Evolutionary conservation across 768 basidiomycete genomes (phyloP).

Genomic region (Pleurotus cornucopiae): DNA sequence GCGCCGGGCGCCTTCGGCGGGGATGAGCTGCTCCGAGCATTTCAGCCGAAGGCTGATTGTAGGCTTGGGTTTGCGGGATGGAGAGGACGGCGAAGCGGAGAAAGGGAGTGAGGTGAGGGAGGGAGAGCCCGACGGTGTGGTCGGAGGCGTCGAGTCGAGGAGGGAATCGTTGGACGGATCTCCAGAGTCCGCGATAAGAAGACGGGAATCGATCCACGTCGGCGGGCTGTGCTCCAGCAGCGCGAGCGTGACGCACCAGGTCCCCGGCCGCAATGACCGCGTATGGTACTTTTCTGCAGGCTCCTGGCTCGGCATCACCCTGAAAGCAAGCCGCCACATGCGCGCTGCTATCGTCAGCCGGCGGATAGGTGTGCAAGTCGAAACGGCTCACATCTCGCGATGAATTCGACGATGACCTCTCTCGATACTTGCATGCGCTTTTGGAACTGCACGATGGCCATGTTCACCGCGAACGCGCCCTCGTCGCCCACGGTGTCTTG

Average conservation of each 20-base stretch:
- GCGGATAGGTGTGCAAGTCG: neutral
- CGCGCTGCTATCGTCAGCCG: slow-evolving; percentile 33
- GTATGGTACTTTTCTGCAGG: neutral
- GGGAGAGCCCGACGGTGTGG: slow-evolving; percentile 8
- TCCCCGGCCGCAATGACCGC: slow-evolving; percentile 21
- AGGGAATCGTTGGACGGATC: slow-evolving; percentile 6
- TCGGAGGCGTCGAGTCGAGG: slow-evolving; percentile 10
- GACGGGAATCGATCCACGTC: slow-evolving; percentile 49
- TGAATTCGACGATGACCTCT: slow-evolving; percentile 56
- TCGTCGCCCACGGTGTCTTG: slow-evolving; percentile 45
- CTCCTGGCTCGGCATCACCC: slow-evolving; percentile 20
- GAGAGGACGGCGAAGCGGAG: slow-evolving; percentile 1
- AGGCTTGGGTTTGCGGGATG: slow-evolving; percentile 22
- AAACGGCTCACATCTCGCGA: slow-evolving; percentile 43
- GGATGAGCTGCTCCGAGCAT: slow-evolving; percentile 26
- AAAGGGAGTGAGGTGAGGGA: neutral
- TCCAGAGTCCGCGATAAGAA: slow-evolving; percentile 37
- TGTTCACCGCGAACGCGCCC: slow-evolving; percentile 49
- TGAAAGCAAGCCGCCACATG: slow-evolving; percentile 52
- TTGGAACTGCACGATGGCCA: slow-evolving; percentile 57
- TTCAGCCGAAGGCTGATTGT: slow-evolving; percentile 34
- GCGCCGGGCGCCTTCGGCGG: slow-evolving; percentile 12
- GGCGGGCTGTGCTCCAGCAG: slow-evolving; percentile 55
- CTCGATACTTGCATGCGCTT: slow-evolving; percentile 67
- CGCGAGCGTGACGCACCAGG: slow-evolving; percentile 47